phyloP scores from a whole-genome alignment of 2,329 filamentous ascomycete species.

The Blastomyces silverae region DNA sequence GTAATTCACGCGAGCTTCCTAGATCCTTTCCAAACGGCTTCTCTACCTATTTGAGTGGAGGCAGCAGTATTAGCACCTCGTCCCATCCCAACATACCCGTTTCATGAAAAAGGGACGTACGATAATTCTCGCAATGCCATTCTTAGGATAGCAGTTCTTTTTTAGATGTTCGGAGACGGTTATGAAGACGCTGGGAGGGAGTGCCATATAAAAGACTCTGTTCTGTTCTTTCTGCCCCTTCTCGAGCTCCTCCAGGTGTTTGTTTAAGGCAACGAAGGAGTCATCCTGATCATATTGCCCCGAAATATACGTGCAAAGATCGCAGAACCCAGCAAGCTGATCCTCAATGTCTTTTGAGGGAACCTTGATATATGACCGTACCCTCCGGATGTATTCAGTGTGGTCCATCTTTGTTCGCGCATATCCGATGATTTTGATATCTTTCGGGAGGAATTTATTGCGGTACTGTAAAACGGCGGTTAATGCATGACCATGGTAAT shows the following conservation, averaged over 20 bases:
- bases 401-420: slow-evolving; percentile 99
- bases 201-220: slow-evolving; percentile 97
- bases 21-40: slow-evolving; percentile 99
- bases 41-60: slow-evolving; percentile 61
- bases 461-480: slow-evolving; percentile 60
- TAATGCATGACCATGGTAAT: slow-evolving; percentile 17
- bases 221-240: slow-evolving; percentile 74
- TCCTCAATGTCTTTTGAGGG: slow-evolving; percentile 96
- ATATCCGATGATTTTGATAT: slow-evolving; percentile 97
- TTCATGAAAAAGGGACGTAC: slow-evolving; percentile 47
- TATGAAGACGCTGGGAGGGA: slow-evolving; percentile 96
- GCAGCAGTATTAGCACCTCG: neutral
- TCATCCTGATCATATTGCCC: slow-evolving; percentile 98
- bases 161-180: slow-evolving; percentile 96
- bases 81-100: too few relatives aligned
- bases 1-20: slow-evolving; percentile 84
- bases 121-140: slow-evolving; percentile 87
- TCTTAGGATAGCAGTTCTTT: slow-evolving; percentile 89
- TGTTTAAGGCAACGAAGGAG: slow-evolving; percentile 77
- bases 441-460: slow-evolving; percentile 96
- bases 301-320: slow-evolving; percentile 86
- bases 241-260: slow-evolving; percentile 81
- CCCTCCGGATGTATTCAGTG: slow-evolving; percentile 84
- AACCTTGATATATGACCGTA: slow-evolving; percentile 98
- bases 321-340: slow-evolving; percentile 83